Conservation (phyloP, 1,284 basidiomycete species). For the Trichosporon coremiiforme region DNA sequence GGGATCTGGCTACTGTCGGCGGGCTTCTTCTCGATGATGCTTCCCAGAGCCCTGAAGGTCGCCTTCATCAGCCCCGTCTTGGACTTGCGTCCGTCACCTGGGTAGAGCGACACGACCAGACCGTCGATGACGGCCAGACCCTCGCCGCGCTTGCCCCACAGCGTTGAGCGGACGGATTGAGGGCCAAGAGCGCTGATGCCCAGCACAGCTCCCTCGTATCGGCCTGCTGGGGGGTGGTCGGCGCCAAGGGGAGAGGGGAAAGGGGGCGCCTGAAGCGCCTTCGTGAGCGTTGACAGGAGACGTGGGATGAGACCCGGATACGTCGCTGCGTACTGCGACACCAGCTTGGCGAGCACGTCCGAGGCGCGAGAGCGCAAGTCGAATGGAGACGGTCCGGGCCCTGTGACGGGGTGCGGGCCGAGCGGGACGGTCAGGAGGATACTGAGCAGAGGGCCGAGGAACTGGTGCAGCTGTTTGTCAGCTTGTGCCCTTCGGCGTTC, state of each 20-base stretch:
- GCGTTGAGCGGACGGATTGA: conserved; percentile 74
- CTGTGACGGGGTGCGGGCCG: conserved; percentile 48
- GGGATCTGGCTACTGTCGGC: conserved; percentile 30
- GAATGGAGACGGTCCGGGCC: conserved; percentile 38
- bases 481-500: not conserved
- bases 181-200: conserved; percentile 80
- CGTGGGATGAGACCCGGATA: conserved; percentile 60
- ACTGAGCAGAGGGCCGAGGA: conserved; percentile 88
- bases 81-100: conserved; percentile 35
- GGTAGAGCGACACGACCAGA: conserved; percentile 43
- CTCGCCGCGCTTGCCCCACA: conserved; percentile 56
- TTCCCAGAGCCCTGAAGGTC: conserved; percentile 32
- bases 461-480: conserved; percentile 79
- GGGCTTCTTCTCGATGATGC: conserved; percentile 32
- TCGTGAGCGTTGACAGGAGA: conserved; percentile 86
- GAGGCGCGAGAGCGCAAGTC: conserved; percentile 74
- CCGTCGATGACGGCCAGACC: conserved; percentile 39
- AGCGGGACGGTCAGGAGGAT: conserved; percentile 83
- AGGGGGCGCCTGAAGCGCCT: conserved; percentile 64
- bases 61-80: conserved; percentile 45
- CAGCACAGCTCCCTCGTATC: conserved; percentile 80
- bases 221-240: conserved; percentile 61
- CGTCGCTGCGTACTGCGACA: conserved; percentile 56
- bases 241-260: conserved; percentile 50
- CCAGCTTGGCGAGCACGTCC: conserved; percentile 76